Base-by-base conservation (phyloP, 2,329 filamentous ascomycete species). In the Verticillium zaregamsianum region DNA sequence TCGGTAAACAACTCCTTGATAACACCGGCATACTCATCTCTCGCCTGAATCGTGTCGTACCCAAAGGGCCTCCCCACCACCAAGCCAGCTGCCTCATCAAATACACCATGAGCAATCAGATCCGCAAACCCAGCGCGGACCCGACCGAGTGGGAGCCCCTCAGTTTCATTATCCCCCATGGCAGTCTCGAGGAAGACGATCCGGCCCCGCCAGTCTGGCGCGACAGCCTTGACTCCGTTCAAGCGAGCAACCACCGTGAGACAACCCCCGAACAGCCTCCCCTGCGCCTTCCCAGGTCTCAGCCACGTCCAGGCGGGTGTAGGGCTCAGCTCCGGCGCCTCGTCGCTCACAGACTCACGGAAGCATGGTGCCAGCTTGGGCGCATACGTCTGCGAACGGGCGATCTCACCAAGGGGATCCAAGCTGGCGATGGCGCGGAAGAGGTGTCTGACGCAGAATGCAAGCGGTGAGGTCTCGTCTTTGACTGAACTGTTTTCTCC, bases 231-330 rank as follows among this genome's bases (percentile, higher is more conserved):
- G 12, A 79, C 67, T 1, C 73, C 77, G 1, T 67, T 64, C 8
- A 79, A 61, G 1, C 77, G 76, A 5, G 70, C 73, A 55, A 77
- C 71, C n/a, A 78, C 74, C 0, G 75, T 75, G 17, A 80, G 67
- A 39, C 76, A 79, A 2, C 75, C 77, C 23, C 77, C 78, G 49
- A 80, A 79, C 66, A 70, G 77, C 39, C 75, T 77, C 2, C 82
- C 83, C 8, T 79, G 63, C 0, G 70, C 71, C 55, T 67, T 70
- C 0, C 75, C 76, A 0, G 35, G 59, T 3, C 76, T 70, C 15
- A 80, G 60, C 77, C 77, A 79, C 12, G 40, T 67, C 76, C 77
- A 79, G 0, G 63, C 63, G 2, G 69, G 64, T 5, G 68, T 70
- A 0, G 71, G 68, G 0, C 59, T 60, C 8, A 78, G 69, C 9